Base-by-base conservation (phyloP, 805 yeast species). In the Yamadazyma laniorum region DNA sequence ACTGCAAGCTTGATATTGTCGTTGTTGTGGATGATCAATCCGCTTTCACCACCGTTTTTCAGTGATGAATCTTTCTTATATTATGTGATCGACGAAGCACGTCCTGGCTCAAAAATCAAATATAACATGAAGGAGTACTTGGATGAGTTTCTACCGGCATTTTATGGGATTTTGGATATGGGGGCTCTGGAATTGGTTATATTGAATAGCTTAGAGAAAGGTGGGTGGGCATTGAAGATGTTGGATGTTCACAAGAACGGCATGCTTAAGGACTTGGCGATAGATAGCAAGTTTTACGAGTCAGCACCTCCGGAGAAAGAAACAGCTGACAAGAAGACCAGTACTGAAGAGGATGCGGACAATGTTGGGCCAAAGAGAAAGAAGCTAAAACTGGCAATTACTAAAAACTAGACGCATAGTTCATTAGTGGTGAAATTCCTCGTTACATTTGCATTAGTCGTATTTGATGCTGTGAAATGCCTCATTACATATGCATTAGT, bases 61-160 rank as follows among this genome's bases (percentile, higher is more conserved):
- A 70, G 76, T 30, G 79, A 73, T 42, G 77, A 72, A 50, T 58
- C 69, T n/a, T 72, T 63, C 42, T 45, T 57, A 37, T 63, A 61
- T 47, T 61, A 47, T 32, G 60, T 65, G 22, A 52, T 59, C 3
- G 61, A 57, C 9, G 43, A 52, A 13, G 18, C 4, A 4, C 43
- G 54, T 17, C 51, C 55, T 7, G 53, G 34, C 3, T 30, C 59
- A 34, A 63, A 65, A 29, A 62, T 72, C 23, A 72, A 71, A 48
- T 72, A 71, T 45, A 65, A 54, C 25, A 44, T 57, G 14, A 66
- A 63, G 37, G 78, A 72, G 49, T 72, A 71, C 37, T 42, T 56
- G 7, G 67, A 65, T 3, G 63, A 66, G 34, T 59, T 54, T 18
- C 42, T 70, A 15, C 55, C 55, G 3, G 48, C 45, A 5, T 49